Base-by-base conservation (phyloP, 2,329 filamentous ascomycete species). In the Triangularia setosa region DNA sequence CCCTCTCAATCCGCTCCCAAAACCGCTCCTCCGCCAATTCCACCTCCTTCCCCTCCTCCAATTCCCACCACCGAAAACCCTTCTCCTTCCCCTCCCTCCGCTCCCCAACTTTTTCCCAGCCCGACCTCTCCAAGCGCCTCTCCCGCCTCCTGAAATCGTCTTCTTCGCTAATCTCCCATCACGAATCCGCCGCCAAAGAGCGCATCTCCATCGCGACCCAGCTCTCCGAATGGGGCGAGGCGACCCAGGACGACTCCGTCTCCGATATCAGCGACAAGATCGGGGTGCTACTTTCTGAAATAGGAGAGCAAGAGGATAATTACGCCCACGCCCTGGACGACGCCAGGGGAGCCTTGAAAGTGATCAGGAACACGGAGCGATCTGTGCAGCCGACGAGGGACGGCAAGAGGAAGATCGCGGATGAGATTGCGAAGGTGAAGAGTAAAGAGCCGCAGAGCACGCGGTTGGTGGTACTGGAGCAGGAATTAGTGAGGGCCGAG, bases 231-330 rank as follows among this genome's bases (percentile, higher is more conserved):
- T 99, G 95, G 95, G 95, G 95, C 64, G 93, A 98, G 79, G 86
- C 91, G 65, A 97, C 93, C 1, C 86, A 87, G 61, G 95, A 99
- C 73, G 92, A 96, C 67, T 87, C 88, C 60, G 83, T 98, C 72
- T 92, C 87, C 60, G 95, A 98, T 75, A 86, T 99, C 70, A 93
- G 91, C 65, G 95, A 98, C 83, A 99, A 99, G 83, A 84, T 99
- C 60, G 95, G 93, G 60, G 94, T 98, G 44, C 81, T 99, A 72
- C 82, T 99, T 65, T 90, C 91, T 23, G 95, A 98, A 81, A 87
- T 99, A 66, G 95, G 93, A 60, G 93, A 97, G 78, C 93, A 96
- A 78, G 95, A 99, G 76, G 93, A 97, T 70, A 75, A 83, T 55
- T 98, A 93, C 77, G 92, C 93, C 4, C 90, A 94, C 76, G 88